Evolutionary conservation across 192 early-diverging fungal species (phyloP).

Genomic region (Anaeromyces robustus): DNA sequence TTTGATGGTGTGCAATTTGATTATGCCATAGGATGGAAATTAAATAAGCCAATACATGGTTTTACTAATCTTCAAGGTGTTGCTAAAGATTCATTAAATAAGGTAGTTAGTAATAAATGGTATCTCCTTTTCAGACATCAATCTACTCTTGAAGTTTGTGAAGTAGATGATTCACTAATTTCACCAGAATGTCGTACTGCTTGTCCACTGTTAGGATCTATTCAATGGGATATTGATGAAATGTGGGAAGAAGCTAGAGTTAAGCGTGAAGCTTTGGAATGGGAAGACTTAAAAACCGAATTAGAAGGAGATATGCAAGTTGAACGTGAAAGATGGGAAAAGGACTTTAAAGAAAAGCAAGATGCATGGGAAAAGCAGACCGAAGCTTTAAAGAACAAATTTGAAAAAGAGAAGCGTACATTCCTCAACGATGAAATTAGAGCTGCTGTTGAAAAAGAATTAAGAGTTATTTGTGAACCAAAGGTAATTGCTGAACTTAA

Average conservation of each 20-base stretch:
- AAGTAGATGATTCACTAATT: neutral
- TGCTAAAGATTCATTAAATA: neutral
- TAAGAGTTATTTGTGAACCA: neutral
- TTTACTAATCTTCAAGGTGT: neutral
- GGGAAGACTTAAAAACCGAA: neutral
- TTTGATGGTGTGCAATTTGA: neutral
- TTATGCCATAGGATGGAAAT: neutral
- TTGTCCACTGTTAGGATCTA: neutral
- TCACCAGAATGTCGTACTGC: neutral
- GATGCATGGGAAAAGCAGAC: neutral
- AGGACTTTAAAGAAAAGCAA: neutral
- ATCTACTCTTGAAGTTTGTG: neutral
- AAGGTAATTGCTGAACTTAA: neutral
- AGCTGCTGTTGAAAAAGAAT: neutral
- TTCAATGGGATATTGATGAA: neutral
- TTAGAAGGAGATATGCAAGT: neutral
- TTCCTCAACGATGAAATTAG: neutral
- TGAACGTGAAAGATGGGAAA: neutral
- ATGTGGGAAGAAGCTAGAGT: neutral
- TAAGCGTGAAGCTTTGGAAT: neutral
- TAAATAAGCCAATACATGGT: neutral
- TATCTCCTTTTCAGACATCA: neutral
- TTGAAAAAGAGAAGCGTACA: neutral
- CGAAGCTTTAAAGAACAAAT: neutral
- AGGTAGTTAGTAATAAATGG: neutral